Conservation (phyloP, 495 filamentous ascomycete species). For the Parmelia sp. region DNA sequence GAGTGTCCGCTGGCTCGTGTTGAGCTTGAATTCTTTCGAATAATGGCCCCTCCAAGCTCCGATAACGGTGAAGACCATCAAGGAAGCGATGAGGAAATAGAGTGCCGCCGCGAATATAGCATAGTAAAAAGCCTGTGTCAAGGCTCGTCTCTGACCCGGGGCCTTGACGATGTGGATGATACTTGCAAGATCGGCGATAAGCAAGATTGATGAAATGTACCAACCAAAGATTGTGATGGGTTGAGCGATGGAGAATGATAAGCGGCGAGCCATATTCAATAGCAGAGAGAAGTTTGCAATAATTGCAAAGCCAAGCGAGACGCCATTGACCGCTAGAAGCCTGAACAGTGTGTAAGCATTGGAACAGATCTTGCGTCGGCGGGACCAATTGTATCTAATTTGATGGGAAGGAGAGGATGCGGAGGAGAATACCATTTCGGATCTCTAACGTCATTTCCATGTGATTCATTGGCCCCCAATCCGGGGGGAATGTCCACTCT, state of each 20-base stretch:
- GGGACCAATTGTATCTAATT: neutral
- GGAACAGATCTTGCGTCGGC: neutral
- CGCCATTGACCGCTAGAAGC: slow-evolving; percentile 64
- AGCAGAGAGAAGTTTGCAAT: slow-evolving; percentile 66
- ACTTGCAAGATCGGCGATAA: slow-evolving; percentile 55
- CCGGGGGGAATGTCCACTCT: slow-evolving; percentile 54
- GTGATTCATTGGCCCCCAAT: slow-evolving; percentile 40
- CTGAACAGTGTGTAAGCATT: slow-evolving; percentile 30
- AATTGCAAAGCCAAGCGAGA: slow-evolving; percentile 65
- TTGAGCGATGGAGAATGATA: slow-evolving; percentile 51
- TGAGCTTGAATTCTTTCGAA: slow-evolving; percentile 62
- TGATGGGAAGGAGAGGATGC: too few species aligned
- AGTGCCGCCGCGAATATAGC: slow-evolving; percentile 66
- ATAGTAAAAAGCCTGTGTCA: slow-evolving; percentile 73
- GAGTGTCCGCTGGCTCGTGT: slow-evolving; percentile 67
- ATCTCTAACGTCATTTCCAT: slow-evolving; percentile 53
- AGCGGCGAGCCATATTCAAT: slow-evolving; percentile 62
- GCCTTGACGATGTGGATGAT: slow-evolving; percentile 46
- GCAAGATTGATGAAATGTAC: slow-evolving; percentile 60
- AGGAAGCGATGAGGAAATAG: slow-evolving; percentile 66
- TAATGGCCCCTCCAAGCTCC: slow-evolving; percentile 61
- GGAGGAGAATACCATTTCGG: slow-evolving; percentile 55
- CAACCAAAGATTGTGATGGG: slow-evolving; percentile 62
- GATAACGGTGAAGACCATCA: slow-evolving; percentile 64
- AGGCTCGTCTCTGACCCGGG: slow-evolving; percentile 43